Evolutionary conservation across 495 filamentous ascomycete species (phyloP), one percentile per base, ranked within the genome.

Genomic region (Cercophora newfieldiana): DNA sequence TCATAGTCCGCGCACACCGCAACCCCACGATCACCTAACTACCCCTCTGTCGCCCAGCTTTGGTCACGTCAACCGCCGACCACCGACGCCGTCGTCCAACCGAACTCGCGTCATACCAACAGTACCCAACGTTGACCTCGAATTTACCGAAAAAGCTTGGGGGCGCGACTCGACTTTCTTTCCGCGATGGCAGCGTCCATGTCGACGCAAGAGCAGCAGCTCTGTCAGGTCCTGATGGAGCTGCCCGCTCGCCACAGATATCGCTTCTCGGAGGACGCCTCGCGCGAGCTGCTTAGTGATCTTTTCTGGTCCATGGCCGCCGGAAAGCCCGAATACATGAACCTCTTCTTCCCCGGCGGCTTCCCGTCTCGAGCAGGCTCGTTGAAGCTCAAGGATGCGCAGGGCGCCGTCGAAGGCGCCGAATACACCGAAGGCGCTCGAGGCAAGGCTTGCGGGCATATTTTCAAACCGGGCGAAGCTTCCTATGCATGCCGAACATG

Each of bases 391-490:
- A 83, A 89, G 44, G 86, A 89, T 61, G 93, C 93, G 22, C 96
- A 97, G 72, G 95, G 94, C n/a, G 90, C 92, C 8, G 82, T 90
- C 54, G 94, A 97, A 69, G 95, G 95, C 12, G 92, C 94, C 3
- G 95, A 99, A 75, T 99, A 98, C 76, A 96, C 91, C 57, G 91
- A 92, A 67, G 90, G 90, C 30, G 95, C 96, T 51, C 86, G 94
- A 69, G 95, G 95, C 57, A 96, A 94, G 75, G 88, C 91, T n/a
- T 99, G 95, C 74, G 95, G 95, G 7, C 95, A 99, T 80, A 98
- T 99, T 66, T 96, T 98, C 82, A 90, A 91, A 75, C 82, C 82
- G 28, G 95, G 94, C 1, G 95, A 99, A 79, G 92, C 93, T 48
- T 92, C 93, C 44, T 99, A 97, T 71, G 86, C 89, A 57, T 99